phyloP scores from a whole-genome alignment of 1,139 yeast genomes.

The Kurtzmaniella quercitrusa region DNA sequence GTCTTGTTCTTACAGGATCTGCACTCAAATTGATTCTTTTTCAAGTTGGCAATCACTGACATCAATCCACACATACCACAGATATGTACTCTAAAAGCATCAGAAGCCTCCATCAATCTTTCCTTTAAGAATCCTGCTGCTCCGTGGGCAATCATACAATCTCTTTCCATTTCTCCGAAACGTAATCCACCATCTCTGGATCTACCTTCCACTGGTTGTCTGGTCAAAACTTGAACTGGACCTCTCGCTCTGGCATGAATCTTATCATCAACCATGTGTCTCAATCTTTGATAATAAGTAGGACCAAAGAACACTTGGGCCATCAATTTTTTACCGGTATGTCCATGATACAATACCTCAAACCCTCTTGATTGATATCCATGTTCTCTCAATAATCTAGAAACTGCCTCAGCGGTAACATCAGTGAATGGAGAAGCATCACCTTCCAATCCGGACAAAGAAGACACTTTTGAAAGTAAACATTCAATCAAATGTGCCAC shows the following conservation, averaged over 20 bases:
- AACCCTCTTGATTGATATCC: conserved; percentile 98
- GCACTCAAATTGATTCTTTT: conserved; percentile 96
- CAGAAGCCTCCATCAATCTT: conserved; percentile 97
- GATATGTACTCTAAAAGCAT: conserved; percentile 95
- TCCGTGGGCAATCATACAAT: conserved; percentile 99
- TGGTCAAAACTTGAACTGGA: conserved; percentile 94
- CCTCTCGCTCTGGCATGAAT: conserved; percentile 99
- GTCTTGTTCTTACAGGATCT: conserved; percentile 98
- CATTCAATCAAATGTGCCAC: conserved; percentile 99
- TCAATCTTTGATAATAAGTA: conserved; percentile 94
- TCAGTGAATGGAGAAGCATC: conserved; percentile 99
- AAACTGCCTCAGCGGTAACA: conserved; percentile 95
- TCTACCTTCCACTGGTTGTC: conserved; percentile 99
- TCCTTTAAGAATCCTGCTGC: conserved; percentile 97
- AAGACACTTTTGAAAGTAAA: conserved; percentile 89
- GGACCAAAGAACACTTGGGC: conserved; percentile 99
- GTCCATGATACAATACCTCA: conserved; percentile 98
- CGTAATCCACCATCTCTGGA: conserved; percentile 99
- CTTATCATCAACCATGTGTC: conserved; percentile 99
- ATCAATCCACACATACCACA: conserved; percentile 98
- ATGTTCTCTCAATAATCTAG: conserved; percentile 84
- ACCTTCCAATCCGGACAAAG: conserved; percentile 94
- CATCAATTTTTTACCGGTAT: conserved; percentile 95
- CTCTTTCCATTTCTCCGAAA: conserved; percentile 99
- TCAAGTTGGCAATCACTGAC: conserved; percentile 95